These are phyloP conservation scores for Buddleja alternifolia DNA, from an alignment of 257 asterid genomes.

Conservation along the genomic window DNA sequence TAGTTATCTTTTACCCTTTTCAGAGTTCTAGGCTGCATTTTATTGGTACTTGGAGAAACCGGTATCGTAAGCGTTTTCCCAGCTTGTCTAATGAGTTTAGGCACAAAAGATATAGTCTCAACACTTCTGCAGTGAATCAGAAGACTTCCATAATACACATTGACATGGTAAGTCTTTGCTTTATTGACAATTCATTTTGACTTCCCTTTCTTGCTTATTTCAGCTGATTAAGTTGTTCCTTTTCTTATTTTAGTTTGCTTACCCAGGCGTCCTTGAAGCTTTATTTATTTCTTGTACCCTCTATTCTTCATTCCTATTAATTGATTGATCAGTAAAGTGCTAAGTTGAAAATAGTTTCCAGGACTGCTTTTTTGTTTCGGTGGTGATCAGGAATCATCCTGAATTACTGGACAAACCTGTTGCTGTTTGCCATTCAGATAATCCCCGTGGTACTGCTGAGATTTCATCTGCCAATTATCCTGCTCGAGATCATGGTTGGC, in stretches of 20 bases:
- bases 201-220: constrained; percentile 18
- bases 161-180: constrained; percentile 68
- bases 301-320: not conserved
- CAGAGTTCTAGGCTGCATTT: constrained; percentile 98
- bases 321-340: constrained; percentile 19
- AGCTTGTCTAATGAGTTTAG: constrained; percentile 45
- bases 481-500: constrained; percentile 86
- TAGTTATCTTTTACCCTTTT: constrained; percentile 30
- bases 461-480: constrained; percentile 97
- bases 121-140: constrained; percentile 41
- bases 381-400: constrained; percentile 72
- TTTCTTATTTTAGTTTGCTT: not conserved
- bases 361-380: constrained; percentile 97
- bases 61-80: constrained; percentile 84
- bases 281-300: constrained; percentile 16
- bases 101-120: constrained; percentile 36
- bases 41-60: constrained; percentile 97
- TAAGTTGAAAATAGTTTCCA: constrained; percentile 35
- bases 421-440: constrained; percentile 96
- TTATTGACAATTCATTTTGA: constrained; percentile 4
- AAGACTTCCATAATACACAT: constrained; percentile 67
- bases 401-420: constrained; percentile 81
- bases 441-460: constrained; percentile 88
- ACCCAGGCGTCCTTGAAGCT: not conserved
- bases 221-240: constrained; percentile 10